Evolutionary conservation across 208 protist genomes (phyloP), one percentile per base, ranked within the genome.

Genomic region (Leishmania major): DNA sequence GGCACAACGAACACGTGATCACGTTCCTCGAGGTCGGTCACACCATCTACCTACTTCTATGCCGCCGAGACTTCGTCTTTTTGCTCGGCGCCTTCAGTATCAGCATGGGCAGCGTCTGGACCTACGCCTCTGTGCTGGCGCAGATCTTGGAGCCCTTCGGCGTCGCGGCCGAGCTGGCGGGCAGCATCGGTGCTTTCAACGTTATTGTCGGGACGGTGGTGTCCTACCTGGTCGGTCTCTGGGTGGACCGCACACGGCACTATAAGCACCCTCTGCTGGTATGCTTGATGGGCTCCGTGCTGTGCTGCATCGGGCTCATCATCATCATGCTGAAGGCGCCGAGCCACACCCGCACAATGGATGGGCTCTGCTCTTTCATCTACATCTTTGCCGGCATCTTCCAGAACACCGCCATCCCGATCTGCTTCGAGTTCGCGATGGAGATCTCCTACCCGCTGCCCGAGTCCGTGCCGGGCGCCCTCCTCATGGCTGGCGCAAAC

Each of bases 401-500:
- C 75, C 92, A 95, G 85, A 93, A 91, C 89, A 93, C 90, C 19
- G 89, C 90, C n/a, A 90, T 89, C 35, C 92, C 92, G 28, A 91
- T 95, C 71, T 84, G 85, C 57, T 94, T 95, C 59, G 92, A 95
- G 79, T 95, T 90, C 59, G 85, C 90, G 57, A 94, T 94, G 90
- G 90, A 95, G 80, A 88, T 95, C 28, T 88, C 90, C 8, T 93
- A 92, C 83, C 92, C 92, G 35, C 74, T 93, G 40, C 81, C 78
- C 43, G 89, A 95, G 73, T 91, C 88, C 13, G 92, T 94, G 51
- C 90, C 92, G 3, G 87, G 90, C 0, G 83, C 88, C 40, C 70
- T 95, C 76, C 87, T 95, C 74, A 95, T 95, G 92, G 92, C 89
- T 0, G 90, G 88, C 37, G 92, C 90, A 13, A 94, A 95, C 84